These are phyloP conservation scores for Hansenula lynferdii DNA, from an alignment of 1,139 yeast genomes.

Conservation along the genomic window DNA sequence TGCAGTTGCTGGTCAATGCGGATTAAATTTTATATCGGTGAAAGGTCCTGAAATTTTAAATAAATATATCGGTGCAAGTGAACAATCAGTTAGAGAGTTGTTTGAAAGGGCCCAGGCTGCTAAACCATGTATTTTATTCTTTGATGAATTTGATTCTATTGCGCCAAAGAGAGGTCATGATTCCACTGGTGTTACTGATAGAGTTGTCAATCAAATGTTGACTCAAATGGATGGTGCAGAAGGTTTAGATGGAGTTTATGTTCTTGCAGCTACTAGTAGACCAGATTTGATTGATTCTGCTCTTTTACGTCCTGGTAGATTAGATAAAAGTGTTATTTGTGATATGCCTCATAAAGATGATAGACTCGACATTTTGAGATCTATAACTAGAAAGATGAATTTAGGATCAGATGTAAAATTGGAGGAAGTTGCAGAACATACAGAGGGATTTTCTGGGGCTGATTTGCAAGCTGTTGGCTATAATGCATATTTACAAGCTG, in stretches of 20 bases:
- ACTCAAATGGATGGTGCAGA: conserved; percentile 99
- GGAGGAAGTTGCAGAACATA: conserved; percentile 47
- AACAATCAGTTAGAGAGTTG: conserved; percentile 87
- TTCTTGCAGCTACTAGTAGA: conserved; percentile 91
- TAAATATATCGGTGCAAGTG: conserved; percentile 97
- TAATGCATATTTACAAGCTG: conserved; percentile 88
- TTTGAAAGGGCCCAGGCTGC: conserved; percentile 95
- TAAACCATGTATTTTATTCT: conserved; percentile 88
- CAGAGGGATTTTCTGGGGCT: conserved; percentile 89
- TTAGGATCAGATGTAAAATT: conserved; percentile 47
- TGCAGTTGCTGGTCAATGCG: conserved; percentile 94
- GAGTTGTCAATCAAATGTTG: conserved; percentile 94
- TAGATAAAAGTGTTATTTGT: conserved; percentile 88
- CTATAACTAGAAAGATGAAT: conserved; percentile 56
- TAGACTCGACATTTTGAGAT: conserved; percentile 64
- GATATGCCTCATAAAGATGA: conserved; percentile 76
- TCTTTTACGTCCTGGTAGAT: conserved; percentile 87
- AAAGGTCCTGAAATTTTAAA: conserved; percentile 96
- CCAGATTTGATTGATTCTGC: conserved; percentile 97
- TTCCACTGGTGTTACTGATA: conserved; percentile 95
- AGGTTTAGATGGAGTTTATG: conserved; percentile 95
- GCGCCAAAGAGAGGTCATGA: conserved; percentile 99
- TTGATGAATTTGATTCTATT: conserved; percentile 95
- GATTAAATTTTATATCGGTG: conserved; percentile 86
- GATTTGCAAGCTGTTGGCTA: conserved; percentile 91